A percentile compares a stretch with the other conserved stretches of the same genome.
These are phyloP conservation scores for Drosera spatulata DNA, from an alignment of 179 eudicot species.

Conservation along the genomic window DNA sequence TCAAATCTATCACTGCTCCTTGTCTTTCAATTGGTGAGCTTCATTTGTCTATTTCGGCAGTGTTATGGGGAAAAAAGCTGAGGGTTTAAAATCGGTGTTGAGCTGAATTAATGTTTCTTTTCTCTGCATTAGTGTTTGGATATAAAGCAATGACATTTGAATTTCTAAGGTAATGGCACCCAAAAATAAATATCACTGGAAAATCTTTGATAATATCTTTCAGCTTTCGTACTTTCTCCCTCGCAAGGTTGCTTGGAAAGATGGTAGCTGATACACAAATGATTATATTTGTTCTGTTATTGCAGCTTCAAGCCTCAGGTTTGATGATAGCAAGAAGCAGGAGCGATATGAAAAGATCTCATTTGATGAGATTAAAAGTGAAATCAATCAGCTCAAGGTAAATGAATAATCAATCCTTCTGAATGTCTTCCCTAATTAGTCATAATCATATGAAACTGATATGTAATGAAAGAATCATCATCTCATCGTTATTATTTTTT, in stretches of 20 bases:
- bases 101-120: no score
- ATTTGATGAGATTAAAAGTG: conserved; percentile 53
- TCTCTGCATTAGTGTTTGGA: no score
- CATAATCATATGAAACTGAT: background rate
- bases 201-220: background rate
- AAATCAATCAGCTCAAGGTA: conserved; percentile 69
- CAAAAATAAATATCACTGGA: no score
- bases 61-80: no score
- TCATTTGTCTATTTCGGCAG: no score
- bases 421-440: background rate
- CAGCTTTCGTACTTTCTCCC: background rate
- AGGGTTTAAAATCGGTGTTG: no score
- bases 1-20: no score
- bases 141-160: no score
- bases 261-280: background rate
- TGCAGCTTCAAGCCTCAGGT: conserved; percentile 78
- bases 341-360: conserved; percentile 49
- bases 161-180: no score
- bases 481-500: no score
- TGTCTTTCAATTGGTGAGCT: no score
- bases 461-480: no score
- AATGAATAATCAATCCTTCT: background rate
- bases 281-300: background rate
- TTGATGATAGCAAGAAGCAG: conserved; percentile 63
- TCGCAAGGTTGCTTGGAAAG: background rate